Percentiles rank a stretch among this genome's conserved stretches.
Evolutionary conservation across 2,329 filamentous ascomycete genomes (phyloP).

Genomic region (Hortaea werneckii): DNA sequence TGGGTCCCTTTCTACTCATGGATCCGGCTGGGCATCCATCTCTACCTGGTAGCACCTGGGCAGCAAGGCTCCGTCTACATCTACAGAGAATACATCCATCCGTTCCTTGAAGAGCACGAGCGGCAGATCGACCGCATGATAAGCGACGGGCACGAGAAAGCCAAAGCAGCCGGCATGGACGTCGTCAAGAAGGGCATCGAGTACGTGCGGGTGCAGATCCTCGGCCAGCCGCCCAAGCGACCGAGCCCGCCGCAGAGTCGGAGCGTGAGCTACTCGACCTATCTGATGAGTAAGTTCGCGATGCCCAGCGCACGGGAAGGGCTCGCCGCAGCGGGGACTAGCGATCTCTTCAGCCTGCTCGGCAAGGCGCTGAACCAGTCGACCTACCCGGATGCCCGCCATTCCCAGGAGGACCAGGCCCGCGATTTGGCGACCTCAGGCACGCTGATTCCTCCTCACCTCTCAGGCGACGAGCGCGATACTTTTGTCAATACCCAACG

Average conservation of each 20-base stretch:
- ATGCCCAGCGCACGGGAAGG: conserved; percentile 60
- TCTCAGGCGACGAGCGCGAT: conserved; percentile 60
- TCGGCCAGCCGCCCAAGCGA: conserved; percentile 62
- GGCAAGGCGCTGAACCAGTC: conserved; percentile 57
- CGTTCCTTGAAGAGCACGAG: conserved; percentile 82
- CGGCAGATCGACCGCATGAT: conserved; percentile 84
- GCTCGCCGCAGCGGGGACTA: conserved; percentile 32
- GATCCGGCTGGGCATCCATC: conserved; percentile 73
- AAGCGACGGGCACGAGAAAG: conserved; percentile 65
- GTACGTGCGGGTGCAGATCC: conserved; percentile 59
- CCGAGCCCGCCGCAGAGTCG: conserved; percentile 36
- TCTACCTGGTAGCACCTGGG: conserved; percentile 94
- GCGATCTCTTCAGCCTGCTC: conserved; percentile 69
- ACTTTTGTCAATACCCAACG: conserved; percentile 69
- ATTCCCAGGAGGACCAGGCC: conserved; percentile 31
- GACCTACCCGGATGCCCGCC: conserved; percentile 24
- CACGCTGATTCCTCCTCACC: conserved; percentile 59
- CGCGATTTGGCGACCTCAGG: conserved; percentile 48
- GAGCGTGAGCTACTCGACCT: conserved; percentile 60
- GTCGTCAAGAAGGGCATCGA: conserved; percentile 38
- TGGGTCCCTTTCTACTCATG: conserved; percentile 95
- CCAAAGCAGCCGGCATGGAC: conserved; percentile 64
- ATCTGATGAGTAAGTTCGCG: conserved; percentile 74
- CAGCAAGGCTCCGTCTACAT: conserved; percentile 84
- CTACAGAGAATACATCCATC: conserved; percentile 77